phyloP scores from a whole-genome alignment of 2,329 filamentous ascomycete species.

The Hymenoscyphus salicellus region DNA sequence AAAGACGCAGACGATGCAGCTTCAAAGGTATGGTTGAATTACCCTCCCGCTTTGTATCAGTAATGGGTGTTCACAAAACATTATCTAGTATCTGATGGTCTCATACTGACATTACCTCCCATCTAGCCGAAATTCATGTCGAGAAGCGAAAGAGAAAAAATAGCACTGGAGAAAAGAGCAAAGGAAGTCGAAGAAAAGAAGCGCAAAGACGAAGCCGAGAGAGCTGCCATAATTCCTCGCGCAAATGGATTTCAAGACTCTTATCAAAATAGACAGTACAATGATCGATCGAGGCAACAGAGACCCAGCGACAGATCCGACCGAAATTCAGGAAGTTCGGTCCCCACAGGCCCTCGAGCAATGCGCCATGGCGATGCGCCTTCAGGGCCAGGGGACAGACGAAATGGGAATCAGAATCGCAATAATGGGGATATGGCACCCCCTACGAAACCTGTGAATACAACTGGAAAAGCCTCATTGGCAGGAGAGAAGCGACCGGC shows the following conservation, averaged over 20 bases:
- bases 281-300: slow-evolving; percentile 23
- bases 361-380: slow-evolving; percentile 54
- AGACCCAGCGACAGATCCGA: slow-evolving; percentile 27
- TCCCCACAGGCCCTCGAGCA: slow-evolving; percentile 71
- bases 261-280: slow-evolving; percentile 19
- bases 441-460: slow-evolving; percentile 32
- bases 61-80: slow-evolving; percentile 32
- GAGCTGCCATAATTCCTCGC: slow-evolving; percentile 20
- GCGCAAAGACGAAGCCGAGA: slow-evolving; percentile 41
- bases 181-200: slow-evolving; percentile 68
- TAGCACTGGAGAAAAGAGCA: slow-evolving; percentile 73
- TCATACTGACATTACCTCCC: slow-evolving; percentile 26
- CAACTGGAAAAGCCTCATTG: slow-evolving; percentile 33
- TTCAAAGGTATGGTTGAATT: slow-evolving; percentile 56
- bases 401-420: slow-evolving; percentile 25
- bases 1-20: slow-evolving; percentile 80
- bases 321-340: slow-evolving; percentile 34
- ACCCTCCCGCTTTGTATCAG: slow-evolving; percentile 16
- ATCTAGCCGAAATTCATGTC: slow-evolving; percentile 75
- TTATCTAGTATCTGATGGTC: slow-evolving; percentile 27
- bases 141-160: slow-evolving; percentile 74
- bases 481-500: slow-evolving; percentile 39
- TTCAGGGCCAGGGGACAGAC: slow-evolving; percentile 42
- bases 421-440: slow-evolving; percentile 25
- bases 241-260: slow-evolving; percentile 27